Evolutionary conservation across 345 rosid species (phyloP).

Genomic region (Capsella bursapastoris): DNA sequence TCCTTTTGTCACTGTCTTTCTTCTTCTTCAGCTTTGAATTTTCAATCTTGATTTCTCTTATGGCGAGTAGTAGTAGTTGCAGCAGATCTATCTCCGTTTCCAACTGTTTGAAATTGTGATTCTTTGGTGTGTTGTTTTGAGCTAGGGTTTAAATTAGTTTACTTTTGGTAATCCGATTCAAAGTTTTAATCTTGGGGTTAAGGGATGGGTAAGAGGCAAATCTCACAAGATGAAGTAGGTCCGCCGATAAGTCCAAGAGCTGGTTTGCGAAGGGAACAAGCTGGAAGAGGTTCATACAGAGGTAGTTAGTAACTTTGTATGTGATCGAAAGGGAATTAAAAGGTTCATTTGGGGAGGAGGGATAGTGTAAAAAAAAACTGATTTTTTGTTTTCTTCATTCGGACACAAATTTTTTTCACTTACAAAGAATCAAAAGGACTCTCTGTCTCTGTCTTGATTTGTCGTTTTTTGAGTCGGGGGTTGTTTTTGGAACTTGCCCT

Average conservation of each 20-base stretch:
- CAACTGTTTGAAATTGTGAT: conserved; percentile 12
- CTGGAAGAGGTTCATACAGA: conserved; percentile 96
- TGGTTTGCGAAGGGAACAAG: conserved; percentile 88
- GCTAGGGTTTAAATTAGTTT: conserved; percentile 31
- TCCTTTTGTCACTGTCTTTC: neutral
- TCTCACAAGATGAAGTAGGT: conserved; percentile 78
- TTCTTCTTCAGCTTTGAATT: conserved; percentile 22
- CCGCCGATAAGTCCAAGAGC: conserved; percentile 87
- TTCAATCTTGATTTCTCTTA: neutral
- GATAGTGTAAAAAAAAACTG: conserved; percentile 19
- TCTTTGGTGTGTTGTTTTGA: conserved; percentile 28
- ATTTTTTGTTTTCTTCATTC: neutral
- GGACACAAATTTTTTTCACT: conserved; percentile 15
- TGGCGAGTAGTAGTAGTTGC: conserved; percentile 32
- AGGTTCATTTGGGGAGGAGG: conserved; percentile 15
- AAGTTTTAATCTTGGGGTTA: neutral
- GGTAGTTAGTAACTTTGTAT: conserved; percentile 68
- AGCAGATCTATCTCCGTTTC: conserved; percentile 37
- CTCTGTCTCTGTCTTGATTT: conserved; percentile 37
- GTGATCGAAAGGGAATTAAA: conserved; percentile 14
- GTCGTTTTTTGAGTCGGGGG: conserved; percentile 29
- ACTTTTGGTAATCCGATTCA: conserved; percentile 9
- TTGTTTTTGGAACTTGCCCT: conserved; percentile 26
- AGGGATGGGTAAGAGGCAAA: conserved; percentile 85
- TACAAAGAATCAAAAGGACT: conserved; percentile 25